Evolutionary conservation across 1,139 yeast genomes (phyloP).

Genomic region (Kazachstania sp.): DNA sequence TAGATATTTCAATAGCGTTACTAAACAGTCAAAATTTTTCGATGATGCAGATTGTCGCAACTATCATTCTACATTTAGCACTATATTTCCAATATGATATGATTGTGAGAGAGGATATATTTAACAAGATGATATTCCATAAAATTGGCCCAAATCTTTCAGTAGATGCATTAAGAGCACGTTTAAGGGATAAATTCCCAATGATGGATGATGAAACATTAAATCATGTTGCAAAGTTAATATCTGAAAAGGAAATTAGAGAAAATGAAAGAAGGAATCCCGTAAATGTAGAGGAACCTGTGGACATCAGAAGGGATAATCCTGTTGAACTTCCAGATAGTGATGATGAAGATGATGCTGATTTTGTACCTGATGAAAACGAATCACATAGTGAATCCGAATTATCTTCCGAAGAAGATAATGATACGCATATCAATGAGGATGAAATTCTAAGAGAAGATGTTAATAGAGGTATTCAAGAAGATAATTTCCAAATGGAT

Average conservation of each 20-base stretch:
- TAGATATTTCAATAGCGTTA: conserved; percentile 11
- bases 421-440: conserved; percentile 6
- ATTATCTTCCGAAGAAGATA: conserved; percentile 2
- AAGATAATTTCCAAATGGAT: conserved; percentile 3
- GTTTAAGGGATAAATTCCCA: conserved; percentile 24
- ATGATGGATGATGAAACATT: conserved; percentile 26
- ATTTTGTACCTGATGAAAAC: conserved; percentile 8
- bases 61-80: conserved; percentile 39
- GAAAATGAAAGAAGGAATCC: conserved; percentile 14
- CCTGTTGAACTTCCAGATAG: conserved; percentile 5
- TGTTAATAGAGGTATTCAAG: conserved; percentile 3
- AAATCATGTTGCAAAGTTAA: conserved; percentile 23
- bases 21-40: conserved; percentile 22
- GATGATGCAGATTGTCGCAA: conserved; percentile 25
- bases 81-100: conserved; percentile 57
- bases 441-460: background rate
- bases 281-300: conserved; percentile 12
- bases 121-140: conserved; percentile 44
- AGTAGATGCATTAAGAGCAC: conserved; percentile 24
- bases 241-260: conserved; percentile 19
- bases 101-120: conserved; percentile 65
- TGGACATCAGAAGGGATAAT: conserved; percentile 7
- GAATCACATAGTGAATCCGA: conserved; percentile 6
- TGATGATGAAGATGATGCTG: conserved; percentile 11
- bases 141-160: conserved; percentile 53